These are phyloP conservation scores for Tetrahymena elliotti DNA, from an alignment of 73 alveolate species.

Conservation along the genomic window DNA sequence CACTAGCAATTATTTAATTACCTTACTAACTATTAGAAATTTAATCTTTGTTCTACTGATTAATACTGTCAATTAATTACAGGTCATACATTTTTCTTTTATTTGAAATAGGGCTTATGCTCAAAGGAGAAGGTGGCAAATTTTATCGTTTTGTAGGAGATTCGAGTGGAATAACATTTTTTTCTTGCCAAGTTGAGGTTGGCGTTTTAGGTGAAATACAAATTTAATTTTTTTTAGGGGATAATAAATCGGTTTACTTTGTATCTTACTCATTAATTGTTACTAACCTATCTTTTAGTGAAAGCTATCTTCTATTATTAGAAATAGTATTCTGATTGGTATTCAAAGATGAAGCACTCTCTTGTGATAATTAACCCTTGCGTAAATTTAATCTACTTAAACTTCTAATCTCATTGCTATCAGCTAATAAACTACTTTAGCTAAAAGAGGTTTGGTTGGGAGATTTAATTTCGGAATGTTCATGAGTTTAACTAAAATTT, in stretches of 20 bases:
- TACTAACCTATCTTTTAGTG: neutral
- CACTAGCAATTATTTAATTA: neutral
- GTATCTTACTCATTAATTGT: neutral
- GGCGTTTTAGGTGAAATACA: neutral
- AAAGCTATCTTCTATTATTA: neutral
- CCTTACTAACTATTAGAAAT: neutral
- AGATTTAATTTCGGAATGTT: neutral
- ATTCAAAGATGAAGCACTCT: neutral
- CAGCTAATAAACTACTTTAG: neutral
- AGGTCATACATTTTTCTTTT: neutral
- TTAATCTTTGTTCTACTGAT: neutral
- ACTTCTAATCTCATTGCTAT: neutral
- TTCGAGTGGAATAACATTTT: neutral
- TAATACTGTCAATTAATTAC: neutral
- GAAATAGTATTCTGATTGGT: neutral
- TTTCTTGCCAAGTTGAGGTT: neutral
- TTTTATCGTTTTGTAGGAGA: neutral
- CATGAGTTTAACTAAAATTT: neutral
- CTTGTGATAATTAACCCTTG: neutral
- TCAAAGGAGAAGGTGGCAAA: neutral
- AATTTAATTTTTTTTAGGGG: neutral
- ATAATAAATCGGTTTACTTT: neutral
- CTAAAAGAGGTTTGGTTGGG: neutral
- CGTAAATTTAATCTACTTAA: neutral
- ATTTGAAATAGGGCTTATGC: neutral